Percentiles rank a stretch among this genome's conserved stretches.
Conservation (phyloP, 1,284 basidiomycete species). For the Gomphus bonarii region DNA sequence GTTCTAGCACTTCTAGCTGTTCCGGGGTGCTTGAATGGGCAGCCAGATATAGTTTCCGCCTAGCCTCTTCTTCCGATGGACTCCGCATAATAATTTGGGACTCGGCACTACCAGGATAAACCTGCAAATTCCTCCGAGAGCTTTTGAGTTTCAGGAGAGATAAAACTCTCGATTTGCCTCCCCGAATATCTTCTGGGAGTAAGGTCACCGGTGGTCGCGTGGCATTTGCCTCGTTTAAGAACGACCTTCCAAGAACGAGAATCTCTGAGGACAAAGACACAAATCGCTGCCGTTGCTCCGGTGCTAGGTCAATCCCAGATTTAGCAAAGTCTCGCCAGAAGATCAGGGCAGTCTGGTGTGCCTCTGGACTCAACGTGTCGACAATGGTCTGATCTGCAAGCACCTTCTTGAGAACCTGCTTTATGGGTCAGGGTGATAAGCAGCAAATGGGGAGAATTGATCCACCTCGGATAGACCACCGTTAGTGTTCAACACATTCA, state of each 20-base stretch:
- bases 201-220: slow-evolving; percentile 57
- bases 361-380: slow-evolving; percentile 53
- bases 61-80: slow-evolving; percentile 72
- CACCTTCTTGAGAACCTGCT: slow-evolving; percentile 53
- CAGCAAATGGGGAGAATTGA: not conserved
- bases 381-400: slow-evolving; percentile 53
- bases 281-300: slow-evolving; percentile 68
- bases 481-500: slow-evolving; percentile 96
- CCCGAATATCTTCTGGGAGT: slow-evolving; percentile 52
- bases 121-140: slow-evolving; percentile 58
- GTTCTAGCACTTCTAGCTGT: slow-evolving; percentile 67
- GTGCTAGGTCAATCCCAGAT: slow-evolving; percentile 87
- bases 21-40: slow-evolving; percentile 59
- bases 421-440: not conserved
- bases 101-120: slow-evolving; percentile 79
- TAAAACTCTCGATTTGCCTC: slow-evolving; percentile 56
- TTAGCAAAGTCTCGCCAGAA: slow-evolving; percentile 98
- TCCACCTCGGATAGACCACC: slow-evolving; percentile 82
- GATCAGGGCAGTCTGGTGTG: slow-evolving; percentile 78
- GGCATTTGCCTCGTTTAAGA: slow-evolving; percentile 58
- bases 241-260: slow-evolving; percentile 79
- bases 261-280: slow-evolving; percentile 90
- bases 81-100: slow-evolving; percentile 89
- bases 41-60: slow-evolving; percentile 71
- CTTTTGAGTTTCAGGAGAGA: slow-evolving; percentile 64